Evolutionary conservation across 768 basidiomycete species (phyloP).

Genomic region (Aureoboletus auriporus): DNA sequence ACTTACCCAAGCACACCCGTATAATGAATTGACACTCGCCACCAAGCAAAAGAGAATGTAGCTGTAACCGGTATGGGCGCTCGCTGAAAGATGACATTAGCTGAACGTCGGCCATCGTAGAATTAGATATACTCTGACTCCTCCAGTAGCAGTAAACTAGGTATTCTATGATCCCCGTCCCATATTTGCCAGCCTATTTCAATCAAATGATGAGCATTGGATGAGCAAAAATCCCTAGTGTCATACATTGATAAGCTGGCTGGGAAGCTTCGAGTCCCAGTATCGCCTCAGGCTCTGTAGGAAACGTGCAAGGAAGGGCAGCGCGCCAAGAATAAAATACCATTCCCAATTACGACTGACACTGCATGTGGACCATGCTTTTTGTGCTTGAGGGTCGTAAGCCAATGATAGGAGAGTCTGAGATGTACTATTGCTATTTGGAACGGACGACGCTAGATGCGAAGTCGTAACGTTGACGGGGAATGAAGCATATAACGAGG

Average conservation of each 20-base stretch:
- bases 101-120: not conserved
- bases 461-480: not conserved
- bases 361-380: slow-evolving; percentile 42
- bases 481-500: not conserved
- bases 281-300: slow-evolving; percentile 89
- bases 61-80: slow-evolving; percentile 36
- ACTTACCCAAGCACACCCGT: slow-evolving; percentile 76
- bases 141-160: slow-evolving; percentile 79
- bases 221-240: not conserved
- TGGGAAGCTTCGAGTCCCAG: slow-evolving; percentile 63
- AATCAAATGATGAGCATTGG: not conserved
- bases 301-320: slow-evolving; percentile 76
- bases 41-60: slow-evolving; percentile 71
- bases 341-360: slow-evolving; percentile 53
- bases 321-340: slow-evolving; percentile 50
- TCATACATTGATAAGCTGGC: slow-evolving; percentile 86
- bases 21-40: slow-evolving; percentile 60
- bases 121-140: slow-evolving; percentile 42
- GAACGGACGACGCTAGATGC: not conserved
- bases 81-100: slow-evolving; percentile 18
- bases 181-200: slow-evolving; percentile 80
- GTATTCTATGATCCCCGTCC: slow-evolving; percentile 57
- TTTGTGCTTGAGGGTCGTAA: slow-evolving; percentile 35
- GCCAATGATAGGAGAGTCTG: slow-evolving; percentile 3
- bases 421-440: not conserved